Base-by-base conservation (phyloP, 495 filamentous ascomycete genomes). In the Xylaria bambusicola region DNA sequence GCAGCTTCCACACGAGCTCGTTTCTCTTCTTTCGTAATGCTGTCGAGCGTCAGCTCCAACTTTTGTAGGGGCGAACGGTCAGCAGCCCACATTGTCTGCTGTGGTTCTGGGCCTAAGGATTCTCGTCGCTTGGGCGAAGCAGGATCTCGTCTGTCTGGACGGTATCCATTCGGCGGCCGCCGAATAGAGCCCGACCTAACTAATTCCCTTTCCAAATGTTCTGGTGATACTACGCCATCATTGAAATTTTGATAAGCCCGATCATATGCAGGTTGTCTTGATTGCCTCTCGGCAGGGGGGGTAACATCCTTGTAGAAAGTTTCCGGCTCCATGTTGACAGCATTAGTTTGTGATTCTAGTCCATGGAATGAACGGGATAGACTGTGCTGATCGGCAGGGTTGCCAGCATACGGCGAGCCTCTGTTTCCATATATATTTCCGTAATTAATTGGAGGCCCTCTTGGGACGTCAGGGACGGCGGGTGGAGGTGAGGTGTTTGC, bases 21-120 rank as follows among this genome's bases (percentile, higher is more conserved):
- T 68, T 91, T 96, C 67, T 96, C 92, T 66, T 95, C 91, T 71
- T 96, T 96, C 70, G 87, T 95, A 64, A 96, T 92, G 70, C 89
- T 90, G 70, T 84, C 86, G 56, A 97, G 78, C 52, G 91, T 92
- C 38, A 88, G 84, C 75, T 97, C 94, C 52, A 98, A 84, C 71
- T 86, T 92, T 71, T 98, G 94, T 21, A 98, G 76, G 31, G 94
- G 94, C 48, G 93, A 97, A 50, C 90, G 84, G 67, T 92, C 88
- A 21, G 84, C 81, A 52, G 91, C 88, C 75, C 85, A 90, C 65
- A 77, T 74, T 75, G 73, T 81, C 12, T 71, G 67, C 26, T 72
- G 73, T 26, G 38, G 18, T 52, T 67, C 65, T 26, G 56, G 61
- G 38, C 26, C 57, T 15, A 68, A 36, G n/a, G 62, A 62, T 47